Evolutionary conservation across 176 grass and related monocot species (phyloP).

Genomic region (Avena eriantha): DNA sequence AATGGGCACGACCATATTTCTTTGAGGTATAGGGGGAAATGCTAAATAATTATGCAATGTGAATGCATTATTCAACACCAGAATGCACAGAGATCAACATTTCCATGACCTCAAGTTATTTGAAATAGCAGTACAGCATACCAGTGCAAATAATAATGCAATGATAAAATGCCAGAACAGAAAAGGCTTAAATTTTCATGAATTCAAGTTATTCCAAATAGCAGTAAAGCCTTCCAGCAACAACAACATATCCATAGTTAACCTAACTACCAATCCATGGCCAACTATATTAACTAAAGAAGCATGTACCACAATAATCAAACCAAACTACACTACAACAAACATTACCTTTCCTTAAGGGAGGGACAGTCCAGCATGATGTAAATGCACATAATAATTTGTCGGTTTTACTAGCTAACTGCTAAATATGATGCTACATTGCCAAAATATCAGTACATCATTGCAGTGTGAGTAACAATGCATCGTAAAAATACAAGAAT

Average conservation of each 20-base stretch:
- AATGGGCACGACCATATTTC: background rate
- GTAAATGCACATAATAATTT: conserved; percentile 45
- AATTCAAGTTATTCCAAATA: background rate
- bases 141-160: background rate
- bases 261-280: background rate
- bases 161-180: background rate
- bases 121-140: background rate
- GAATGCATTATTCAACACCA: background rate
- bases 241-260: background rate
- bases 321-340: conserved; percentile 30
- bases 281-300: background rate
- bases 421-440: conserved; percentile 35
- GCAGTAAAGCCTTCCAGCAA: background rate
- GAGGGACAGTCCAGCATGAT: conserved; percentile 37
- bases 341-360: conserved; percentile 41
- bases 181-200: background rate
- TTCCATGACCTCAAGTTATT: background rate
- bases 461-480: too few species aligned
- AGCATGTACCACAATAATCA: conserved; percentile 2
- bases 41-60: background rate
- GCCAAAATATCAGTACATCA: background rate
- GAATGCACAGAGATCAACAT: background rate
- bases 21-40: background rate
- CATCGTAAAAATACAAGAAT: too few species aligned
- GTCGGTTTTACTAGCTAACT: conserved; percentile 32